Evolutionary conservation across 1,139 yeast genomes (phyloP).

Genomic region (Scheffersomyces segobiensis): DNA sequence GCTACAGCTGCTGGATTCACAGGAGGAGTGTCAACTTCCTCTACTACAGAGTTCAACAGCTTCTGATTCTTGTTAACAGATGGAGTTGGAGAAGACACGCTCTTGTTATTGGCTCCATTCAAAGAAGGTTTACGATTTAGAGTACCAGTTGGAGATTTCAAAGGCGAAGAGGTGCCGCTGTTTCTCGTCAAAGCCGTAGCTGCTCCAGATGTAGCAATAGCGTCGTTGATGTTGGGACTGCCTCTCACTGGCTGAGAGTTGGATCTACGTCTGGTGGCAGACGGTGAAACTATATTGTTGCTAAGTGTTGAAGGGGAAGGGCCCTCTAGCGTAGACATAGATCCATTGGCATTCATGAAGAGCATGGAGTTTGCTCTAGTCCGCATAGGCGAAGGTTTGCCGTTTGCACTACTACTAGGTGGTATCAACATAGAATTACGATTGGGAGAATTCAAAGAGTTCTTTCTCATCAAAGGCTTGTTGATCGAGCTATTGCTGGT

Average conservation of each 20-base stretch:
- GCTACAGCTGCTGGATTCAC: constrained; percentile 2
- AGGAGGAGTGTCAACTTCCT: constrained; percentile 15
- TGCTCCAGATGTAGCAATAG: constrained; percentile 33
- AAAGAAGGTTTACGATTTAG: constrained; percentile 16
- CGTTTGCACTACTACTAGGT: constrained; percentile 6
- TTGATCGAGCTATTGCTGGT: constrained; percentile 12
- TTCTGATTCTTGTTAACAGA: constrained; percentile 13
- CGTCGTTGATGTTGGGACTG: constrained; percentile 6
- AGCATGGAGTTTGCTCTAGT: constrained; percentile 31
- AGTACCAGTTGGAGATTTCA: constrained; percentile 12
- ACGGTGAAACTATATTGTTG: neutral
- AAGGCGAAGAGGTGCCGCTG: constrained; percentile 4
- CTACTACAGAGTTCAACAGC: constrained; percentile 23
- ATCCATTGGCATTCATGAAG: constrained; percentile 23
- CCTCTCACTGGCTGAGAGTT: constrained; percentile 38
- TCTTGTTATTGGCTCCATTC: constrained; percentile 4
- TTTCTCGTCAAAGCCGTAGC: constrained; percentile 32
- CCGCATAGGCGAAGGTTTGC: constrained; percentile 10
- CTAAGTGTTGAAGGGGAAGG: neutral
- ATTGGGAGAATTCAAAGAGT: constrained; percentile 22
- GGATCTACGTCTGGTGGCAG: constrained; percentile 30
- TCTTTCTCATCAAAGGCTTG: constrained; percentile 10
- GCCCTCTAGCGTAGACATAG: constrained; percentile 17
- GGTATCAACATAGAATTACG: constrained; percentile 16
- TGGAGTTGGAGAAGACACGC: constrained; percentile 4